Evolutionary conservation across 371 early-diverging fungal genomes (phyloP), one percentile per base, ranked within the genome.

Genomic region (Lichtheimia hyalospora): DNA sequence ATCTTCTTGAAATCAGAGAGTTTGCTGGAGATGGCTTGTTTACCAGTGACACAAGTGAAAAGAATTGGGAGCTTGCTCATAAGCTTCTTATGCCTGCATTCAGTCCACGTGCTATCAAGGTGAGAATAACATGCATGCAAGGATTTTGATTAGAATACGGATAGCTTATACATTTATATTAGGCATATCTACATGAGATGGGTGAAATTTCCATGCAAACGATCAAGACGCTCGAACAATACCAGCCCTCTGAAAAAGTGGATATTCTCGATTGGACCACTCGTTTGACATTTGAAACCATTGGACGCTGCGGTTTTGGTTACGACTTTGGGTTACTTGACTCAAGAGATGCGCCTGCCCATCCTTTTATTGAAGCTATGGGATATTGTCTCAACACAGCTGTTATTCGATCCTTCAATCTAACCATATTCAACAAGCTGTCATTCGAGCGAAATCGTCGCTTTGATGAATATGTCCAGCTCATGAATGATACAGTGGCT

Each of bases 301-400:
- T 84, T 53, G 82, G 79, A 25, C 68, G 70, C n/a, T 66, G 74
- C 20, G 87, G 87, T n/a, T 86, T 86, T 54, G 85, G 84, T 2
- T 86, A 81, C 58, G 72, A 79, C 20, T 81, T 84, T 54, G 64
- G 77, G 16, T 57, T 86, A n/a, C 64, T 86, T 1, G 66, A 75
- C 14, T 50, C 46, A 1, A 66, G 66, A 0, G 70, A 82, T 41
- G 70, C 74, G 49, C 66, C 68, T 10, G 60, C 57, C 3, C 76
- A 83, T 54, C 71, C 74, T 5, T 78, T 83, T 48, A 77, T 84
- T 51, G 69, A 78, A 42, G 79, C 83, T n/a, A 84, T 86, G 83
- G 72, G 60, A 2, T 74, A 74, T 23, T 70, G 70, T 51, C 53
- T 75, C n/a, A 69, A 60, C 16, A 60, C 62, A 23, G 60, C 64